Conservation (phyloP, 139 green algal genomes). For the Auxenochlorella pyrenoidosa region DNA sequence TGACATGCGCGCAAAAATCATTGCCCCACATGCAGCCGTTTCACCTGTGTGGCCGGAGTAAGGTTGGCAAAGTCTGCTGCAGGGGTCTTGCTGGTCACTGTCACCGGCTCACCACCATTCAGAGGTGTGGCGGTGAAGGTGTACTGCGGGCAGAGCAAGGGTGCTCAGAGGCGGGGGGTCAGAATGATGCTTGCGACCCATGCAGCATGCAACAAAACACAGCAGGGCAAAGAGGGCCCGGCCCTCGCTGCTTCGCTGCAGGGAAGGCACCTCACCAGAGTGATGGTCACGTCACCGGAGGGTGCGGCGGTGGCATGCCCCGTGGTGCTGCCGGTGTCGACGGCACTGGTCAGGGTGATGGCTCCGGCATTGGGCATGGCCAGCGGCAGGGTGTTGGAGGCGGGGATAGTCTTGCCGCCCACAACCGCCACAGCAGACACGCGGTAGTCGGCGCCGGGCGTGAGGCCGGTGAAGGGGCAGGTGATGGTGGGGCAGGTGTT, state of each 20-base stretch:
- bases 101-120: background rate
- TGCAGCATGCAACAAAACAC: no score
- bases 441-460: background rate
- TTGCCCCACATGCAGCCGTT: background rate
- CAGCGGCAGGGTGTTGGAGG: slow-evolving; percentile 7
- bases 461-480: background rate
- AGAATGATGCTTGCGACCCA: no score
- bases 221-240: no score
- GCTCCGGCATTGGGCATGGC: background rate
- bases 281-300: background rate
- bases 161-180: no score
- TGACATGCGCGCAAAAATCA: no score
- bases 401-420: background rate
- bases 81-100: background rate
- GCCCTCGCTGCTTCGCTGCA: no score
- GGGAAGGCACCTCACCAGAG: background rate
- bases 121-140: background rate
- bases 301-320: background rate
- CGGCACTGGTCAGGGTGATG: background rate
- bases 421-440: background rate
- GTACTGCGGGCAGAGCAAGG: background rate
- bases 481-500: background rate
- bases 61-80: background rate
- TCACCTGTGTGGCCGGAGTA: background rate
- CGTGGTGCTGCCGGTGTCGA: background rate